Percentiles rank a stretch among this genome's conserved stretches.
phyloP scores from a whole-genome alignment of 208 protist species.

The Leishmania mexicana region DNA sequence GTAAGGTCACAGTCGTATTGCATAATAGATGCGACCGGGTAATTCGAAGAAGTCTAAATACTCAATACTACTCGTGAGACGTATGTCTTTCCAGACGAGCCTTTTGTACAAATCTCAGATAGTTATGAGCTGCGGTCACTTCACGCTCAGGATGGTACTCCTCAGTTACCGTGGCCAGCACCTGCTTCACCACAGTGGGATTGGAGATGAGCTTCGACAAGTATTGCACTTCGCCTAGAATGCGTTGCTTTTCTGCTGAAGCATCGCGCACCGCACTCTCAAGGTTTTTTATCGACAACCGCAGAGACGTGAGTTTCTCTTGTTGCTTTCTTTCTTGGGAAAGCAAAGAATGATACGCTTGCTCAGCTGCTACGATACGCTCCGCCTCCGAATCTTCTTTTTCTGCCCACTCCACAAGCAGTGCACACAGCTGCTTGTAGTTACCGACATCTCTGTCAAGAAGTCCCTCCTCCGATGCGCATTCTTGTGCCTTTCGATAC shows the following conservation, averaged over 20 bases:
- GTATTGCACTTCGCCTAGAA: constrained; percentile 10
- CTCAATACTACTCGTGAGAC: background rate
- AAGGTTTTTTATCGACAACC: constrained; percentile 2
- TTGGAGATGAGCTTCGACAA: constrained; percentile 1
- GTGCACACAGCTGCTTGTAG: background rate
- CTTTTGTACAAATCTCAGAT: constrained; percentile 16
- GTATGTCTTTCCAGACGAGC: constrained; percentile 1
- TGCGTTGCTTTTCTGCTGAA: constrained; percentile 9
- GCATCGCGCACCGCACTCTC: background rate
- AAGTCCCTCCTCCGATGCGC: background rate
- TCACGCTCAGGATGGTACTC: background rate
- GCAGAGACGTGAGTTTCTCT: background rate
- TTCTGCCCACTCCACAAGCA: background rate
- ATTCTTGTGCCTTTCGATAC: constrained; percentile 2
- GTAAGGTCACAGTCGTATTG: constrained; percentile 1
- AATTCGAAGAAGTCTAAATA: background rate
- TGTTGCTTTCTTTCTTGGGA: background rate
- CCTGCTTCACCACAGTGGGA: background rate
- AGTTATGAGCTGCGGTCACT: background rate
- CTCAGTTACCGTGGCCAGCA: background rate
- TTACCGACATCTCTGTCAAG: background rate
- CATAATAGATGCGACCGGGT: background rate
- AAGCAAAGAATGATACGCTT: constrained; percentile 5
- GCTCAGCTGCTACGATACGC: background rate
- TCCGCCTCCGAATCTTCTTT: background rate